Evolutionary conservation across 2,329 filamentous ascomycete species (phyloP).

Genomic region (Ophiostoma montium): DNA sequence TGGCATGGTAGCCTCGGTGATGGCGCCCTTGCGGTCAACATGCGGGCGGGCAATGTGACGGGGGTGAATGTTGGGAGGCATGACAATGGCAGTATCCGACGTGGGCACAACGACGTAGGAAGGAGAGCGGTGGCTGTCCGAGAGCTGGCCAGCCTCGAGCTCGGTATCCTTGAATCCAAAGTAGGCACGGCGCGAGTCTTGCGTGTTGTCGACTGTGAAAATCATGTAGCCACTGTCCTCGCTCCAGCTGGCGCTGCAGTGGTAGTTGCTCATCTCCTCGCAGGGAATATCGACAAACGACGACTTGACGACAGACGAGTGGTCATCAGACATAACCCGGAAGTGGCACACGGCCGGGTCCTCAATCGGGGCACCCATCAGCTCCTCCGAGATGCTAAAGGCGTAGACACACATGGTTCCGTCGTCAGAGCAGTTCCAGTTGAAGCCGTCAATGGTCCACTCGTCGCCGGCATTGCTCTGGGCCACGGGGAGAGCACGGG

Average conservation of each 20-base stretch:
- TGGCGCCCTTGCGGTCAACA: not conserved
- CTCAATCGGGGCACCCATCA: not conserved
- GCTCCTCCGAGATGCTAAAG: conserved; percentile 10
- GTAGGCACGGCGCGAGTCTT: conserved; percentile 10
- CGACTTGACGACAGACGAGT: not conserved
- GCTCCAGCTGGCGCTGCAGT: conserved; percentile 14
- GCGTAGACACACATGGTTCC: conserved; percentile 11
- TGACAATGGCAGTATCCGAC: not conserved
- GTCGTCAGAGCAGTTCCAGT: conserved; percentile 11
- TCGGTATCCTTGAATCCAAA: conserved; percentile 14
- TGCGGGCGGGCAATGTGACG: not conserved
- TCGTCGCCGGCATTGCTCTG: not conserved
- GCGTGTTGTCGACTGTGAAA: conserved; percentile 13
- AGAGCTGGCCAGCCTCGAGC: conserved; percentile 3
- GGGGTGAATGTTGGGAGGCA: not conserved
- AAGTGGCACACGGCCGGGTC: conserved; percentile 8
- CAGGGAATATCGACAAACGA: conserved; percentile 11
- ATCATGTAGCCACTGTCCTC: conserved; percentile 12
- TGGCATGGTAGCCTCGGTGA: not conserved
- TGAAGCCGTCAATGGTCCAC: conserved; percentile 11
- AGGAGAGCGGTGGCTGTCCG: not conserved
- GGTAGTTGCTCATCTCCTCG: conserved; percentile 9
- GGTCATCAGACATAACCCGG: not conserved
- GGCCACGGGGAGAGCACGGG: not conserved
- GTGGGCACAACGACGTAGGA: conserved; percentile 4